Evolutionary conservation across 805 yeast genomes (phyloP).

Genomic region (Metschnikowia henanensis): DNA sequence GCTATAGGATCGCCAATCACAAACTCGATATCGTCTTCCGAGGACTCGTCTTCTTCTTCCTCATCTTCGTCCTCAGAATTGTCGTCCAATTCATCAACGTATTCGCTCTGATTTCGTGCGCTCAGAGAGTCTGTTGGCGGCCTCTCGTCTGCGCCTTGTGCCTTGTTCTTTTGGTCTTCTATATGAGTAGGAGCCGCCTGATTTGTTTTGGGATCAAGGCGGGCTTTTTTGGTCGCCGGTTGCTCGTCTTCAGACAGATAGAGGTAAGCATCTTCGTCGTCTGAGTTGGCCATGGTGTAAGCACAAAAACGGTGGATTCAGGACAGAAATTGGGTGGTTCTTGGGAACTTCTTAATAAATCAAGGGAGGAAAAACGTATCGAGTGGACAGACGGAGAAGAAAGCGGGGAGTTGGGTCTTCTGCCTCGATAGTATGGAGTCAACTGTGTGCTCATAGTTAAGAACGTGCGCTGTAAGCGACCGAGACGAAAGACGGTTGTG

Average conservation of each 20-base stretch:
- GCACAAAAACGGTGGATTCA: background rate
- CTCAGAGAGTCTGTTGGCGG: too few relatives aligned
- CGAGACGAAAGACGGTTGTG: too few relatives aligned
- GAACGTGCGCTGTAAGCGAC: too few relatives aligned
- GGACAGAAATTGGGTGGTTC: background rate
- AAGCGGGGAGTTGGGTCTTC: too few relatives aligned
- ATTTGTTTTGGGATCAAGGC: conserved; percentile 1
- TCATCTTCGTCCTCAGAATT: conserved; percentile 12
- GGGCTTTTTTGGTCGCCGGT: conserved; percentile 17
- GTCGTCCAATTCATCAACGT: background rate
- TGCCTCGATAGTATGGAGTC: too few relatives aligned
- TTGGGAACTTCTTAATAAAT: too few relatives aligned
- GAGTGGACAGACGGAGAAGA: too few relatives aligned
- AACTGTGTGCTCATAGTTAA: too few relatives aligned
- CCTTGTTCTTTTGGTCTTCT: background rate
- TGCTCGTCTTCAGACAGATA: conserved; percentile 50
- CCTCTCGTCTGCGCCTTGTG: background rate
- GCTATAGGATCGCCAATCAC: conserved; percentile 53
- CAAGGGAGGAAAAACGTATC: too few relatives aligned
- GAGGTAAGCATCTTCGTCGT: conserved; percentile 69
- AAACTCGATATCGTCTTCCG: conserved; percentile 77
- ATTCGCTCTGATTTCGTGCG: background rate
- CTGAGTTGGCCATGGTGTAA: conserved; percentile 25
- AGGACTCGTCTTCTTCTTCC: conserved; percentile 45
- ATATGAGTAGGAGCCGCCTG: background rate